Base-by-base conservation (phyloP, 2,329 filamentous ascomycete species). In the Fusarium sp. region DNA sequence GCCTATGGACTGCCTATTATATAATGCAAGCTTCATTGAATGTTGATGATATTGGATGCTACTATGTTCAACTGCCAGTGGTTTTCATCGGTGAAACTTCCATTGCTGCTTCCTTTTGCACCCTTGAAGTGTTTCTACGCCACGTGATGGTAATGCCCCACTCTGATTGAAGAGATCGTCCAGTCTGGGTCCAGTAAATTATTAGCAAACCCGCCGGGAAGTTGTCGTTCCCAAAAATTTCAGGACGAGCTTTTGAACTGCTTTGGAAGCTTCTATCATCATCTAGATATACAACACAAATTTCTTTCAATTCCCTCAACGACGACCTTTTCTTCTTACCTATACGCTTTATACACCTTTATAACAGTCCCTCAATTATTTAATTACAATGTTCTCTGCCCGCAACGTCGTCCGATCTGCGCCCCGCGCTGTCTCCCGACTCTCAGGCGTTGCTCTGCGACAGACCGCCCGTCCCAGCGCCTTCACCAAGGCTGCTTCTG, bases 311-410 rank as follows among this genome's bases (percentile, higher is more conserved):
- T 65, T 52, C 57, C 57, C 57, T 72, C 58, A 57, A 52, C 15
- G 11, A 53, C 18, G 39, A 31, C 31, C 13, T 10, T 41, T 53
- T 25, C 29, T 56, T 31, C 20, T 31, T 31, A 13, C 59, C 53
- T 33, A 64, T 46, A 58, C 62, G 20, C 13, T 13, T 18, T 38
- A 17, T 17, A 11, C 33, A 13, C 11, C 41, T 38, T n/a, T 38
- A 36, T 29, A 55, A 31, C 15, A 31, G 20, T 27, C 20, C 15
- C 27, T 27, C 27, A 62, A 38, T 67, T 63, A 62, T 72, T 17
- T 58, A 62, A 63, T 60, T 81, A 88, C 78, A 73, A 94, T 94
- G 93, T 85, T 94, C 79, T 91, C 92, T 74, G 84, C 93, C 74
- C 88, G 92, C 81, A 84, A 86, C 68, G 80, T 92, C 72, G 86